Base-by-base conservation (phyloP, 768 basidiomycete genomes). In the Tricholoma bakamatsutake region DNA sequence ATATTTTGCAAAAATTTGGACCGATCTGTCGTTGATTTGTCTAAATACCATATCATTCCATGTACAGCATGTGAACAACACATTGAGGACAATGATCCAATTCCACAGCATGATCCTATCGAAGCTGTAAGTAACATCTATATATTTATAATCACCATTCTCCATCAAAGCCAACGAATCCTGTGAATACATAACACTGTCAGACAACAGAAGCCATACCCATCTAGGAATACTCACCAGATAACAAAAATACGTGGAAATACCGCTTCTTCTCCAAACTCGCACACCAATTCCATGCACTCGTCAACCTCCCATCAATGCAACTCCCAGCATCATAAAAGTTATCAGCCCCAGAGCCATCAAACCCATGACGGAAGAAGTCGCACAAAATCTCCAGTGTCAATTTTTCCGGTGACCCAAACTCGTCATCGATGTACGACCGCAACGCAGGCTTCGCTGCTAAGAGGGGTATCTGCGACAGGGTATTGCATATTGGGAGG, bases 271-370 rank as follows among this genome's bases (percentile, higher is more conserved):
- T 93, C 75, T 93, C 91, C 61, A 93, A 68, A 46, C 77, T 78
- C 49, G 85, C 83, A 71, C 91, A 93, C 91, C 91, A 93, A 66
- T 93, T 91, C 91, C 91, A 93, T 4, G 91, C 91, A 67, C 89
- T 91, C 30, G 91, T 93, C 63, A 93, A 69, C 3, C 91, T 79
- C 11, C 90, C 90, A 63, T 93, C 90, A 61, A 93, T 92, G 61
- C 81, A 82, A 59, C 87, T 90, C 15, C 91, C 90, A 37, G 90
- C 91, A 66, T 93, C 90, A 66, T 87, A 91, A 74, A 90, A 92
- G 67, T 90, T 92, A 65, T 92, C 90, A 3, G 90, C 91, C n/a
- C 91, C 91, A 24, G 88, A 90, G 1, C 91, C 91, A 68, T 93
- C 90, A 66, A 93, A 93, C 1, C 85, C 91, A 62, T 93, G 91